Evolutionary conservation across 2,329 filamentous ascomycete genomes (phyloP).

Genomic region (Diaporthe citriasiana): DNA sequence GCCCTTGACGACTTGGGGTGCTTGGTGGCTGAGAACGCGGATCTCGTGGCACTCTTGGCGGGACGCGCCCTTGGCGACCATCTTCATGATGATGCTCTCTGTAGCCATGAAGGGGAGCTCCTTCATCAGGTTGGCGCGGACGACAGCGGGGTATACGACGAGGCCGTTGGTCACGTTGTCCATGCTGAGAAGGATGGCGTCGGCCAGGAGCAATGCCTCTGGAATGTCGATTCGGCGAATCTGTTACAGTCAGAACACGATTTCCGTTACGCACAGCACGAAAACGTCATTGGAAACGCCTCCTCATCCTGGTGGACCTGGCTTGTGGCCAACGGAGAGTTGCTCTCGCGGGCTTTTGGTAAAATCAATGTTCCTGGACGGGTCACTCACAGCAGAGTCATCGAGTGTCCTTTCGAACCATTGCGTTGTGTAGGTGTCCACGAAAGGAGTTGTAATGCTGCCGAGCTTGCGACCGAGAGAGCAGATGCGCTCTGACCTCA

Average conservation of each 20-base stretch:
- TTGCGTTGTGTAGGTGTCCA: conserved; percentile 78
- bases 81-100: conserved; percentile 81
- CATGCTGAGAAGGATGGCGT: conserved; percentile 73
- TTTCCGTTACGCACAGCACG: background rate
- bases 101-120: conserved; percentile 91
- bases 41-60: conserved; percentile 92
- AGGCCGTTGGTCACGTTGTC: conserved; percentile 58
- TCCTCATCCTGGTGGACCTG: conserved; percentile 22
- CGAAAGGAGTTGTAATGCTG: conserved; percentile 58
- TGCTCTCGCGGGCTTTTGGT: background rate
- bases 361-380: conserved; percentile 47
- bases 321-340: conserved; percentile 23
- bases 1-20: conserved; percentile 71
- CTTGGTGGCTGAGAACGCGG: conserved; percentile 84
- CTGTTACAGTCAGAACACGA: background rate
- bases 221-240: conserved; percentile 76
- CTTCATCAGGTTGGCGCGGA: conserved; percentile 75
- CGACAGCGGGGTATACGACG: conserved; percentile 82
- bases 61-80: conserved; percentile 77
- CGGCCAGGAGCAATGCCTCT: conserved; percentile 76
- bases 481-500: conserved; percentile 64
- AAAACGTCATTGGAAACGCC: conserved; percentile 58
- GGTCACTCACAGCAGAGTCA: conserved; percentile 70
- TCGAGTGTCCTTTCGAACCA: conserved; percentile 81
- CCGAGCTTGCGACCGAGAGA: conserved; percentile 57